Conservation (phyloP, 116 monocot genomes). For the Zostera marina region DNA sequence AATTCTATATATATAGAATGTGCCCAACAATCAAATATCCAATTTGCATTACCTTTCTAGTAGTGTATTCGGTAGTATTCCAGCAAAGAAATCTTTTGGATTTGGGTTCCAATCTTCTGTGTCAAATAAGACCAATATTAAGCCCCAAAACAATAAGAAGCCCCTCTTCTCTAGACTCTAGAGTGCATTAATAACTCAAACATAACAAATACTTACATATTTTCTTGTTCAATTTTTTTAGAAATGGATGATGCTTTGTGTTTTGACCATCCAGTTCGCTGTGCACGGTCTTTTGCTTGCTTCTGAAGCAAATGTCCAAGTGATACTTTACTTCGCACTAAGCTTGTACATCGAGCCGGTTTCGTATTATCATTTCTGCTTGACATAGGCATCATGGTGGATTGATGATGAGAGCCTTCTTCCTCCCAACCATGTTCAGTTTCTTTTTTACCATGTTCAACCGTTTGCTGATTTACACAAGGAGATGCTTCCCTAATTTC, state of each 20-base stretch:
- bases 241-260: slow-evolving; percentile 69
- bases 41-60: no score
- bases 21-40: no score
- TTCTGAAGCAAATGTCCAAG: slow-evolving; percentile 77
- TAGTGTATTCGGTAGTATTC: no score
- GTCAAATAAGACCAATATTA: no score
- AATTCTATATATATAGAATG: no score
- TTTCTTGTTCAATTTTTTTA: slow-evolving; percentile 96
- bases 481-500: slow-evolving; percentile 21
- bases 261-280: slow-evolving; percentile 52
- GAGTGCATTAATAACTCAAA: no score
- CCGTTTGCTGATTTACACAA: slow-evolving; percentile 6
- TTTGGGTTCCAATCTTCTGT: no score
- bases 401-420: slow-evolving; percentile 15
- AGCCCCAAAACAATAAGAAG: no score
- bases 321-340: slow-evolving; percentile 69
- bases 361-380: slow-evolving; percentile 18
- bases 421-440: slow-evolving; percentile 7
- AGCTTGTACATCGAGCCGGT: slow-evolving; percentile 24
- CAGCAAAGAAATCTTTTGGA: no score
- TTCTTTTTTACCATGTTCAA: slow-evolving; percentile 13
- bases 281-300: slow-evolving; percentile 38
- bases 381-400: slow-evolving; percentile 6
- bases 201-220: slow-evolving; percentile 47
- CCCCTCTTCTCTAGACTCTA: no score